These are phyloP conservation scores for Miamiensis avidus DNA, from an alignment of 169 alveolate genomes.

Conservation along the genomic window DNA sequence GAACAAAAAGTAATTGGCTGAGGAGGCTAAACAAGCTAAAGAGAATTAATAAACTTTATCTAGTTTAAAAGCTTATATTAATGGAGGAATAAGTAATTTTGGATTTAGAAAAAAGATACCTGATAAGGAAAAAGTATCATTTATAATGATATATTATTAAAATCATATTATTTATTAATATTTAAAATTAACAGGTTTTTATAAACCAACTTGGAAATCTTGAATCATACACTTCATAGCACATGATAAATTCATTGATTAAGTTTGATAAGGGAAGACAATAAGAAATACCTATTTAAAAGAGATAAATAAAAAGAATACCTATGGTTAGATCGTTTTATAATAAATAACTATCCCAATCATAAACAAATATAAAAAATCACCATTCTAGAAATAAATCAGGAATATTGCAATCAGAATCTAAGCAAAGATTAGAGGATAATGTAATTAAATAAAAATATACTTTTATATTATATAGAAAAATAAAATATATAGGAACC, in stretches of 20 bases:
- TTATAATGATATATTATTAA: too few species aligned
- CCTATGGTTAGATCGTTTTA: background rate
- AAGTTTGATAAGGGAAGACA: background rate
- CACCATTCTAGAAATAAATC: background rate
- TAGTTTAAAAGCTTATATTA: too few species aligned
- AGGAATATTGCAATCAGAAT: background rate
- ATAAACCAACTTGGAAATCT: background rate
- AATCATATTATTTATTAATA: too few species aligned
- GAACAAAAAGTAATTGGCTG: background rate
- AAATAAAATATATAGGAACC: too few species aligned
- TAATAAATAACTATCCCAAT: background rate
- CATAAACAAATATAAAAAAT: too few species aligned
- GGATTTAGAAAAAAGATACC: background rate
- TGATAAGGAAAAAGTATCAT: background rate
- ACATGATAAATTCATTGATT: background rate
- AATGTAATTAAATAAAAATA: too few species aligned
- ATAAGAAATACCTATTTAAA: background rate
- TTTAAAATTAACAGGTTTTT: too few species aligned
- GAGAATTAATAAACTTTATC: background rate
- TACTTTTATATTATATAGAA: too few species aligned
- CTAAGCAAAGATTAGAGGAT: background rate
- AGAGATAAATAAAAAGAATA: background rate
- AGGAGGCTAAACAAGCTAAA: background rate
- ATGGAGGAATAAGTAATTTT: background rate
- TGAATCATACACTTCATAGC: background rate